phyloP scores from a whole-genome alignment of 2,329 filamentous ascomycete genomes.

The Colletotrichum tamarilloi region DNA sequence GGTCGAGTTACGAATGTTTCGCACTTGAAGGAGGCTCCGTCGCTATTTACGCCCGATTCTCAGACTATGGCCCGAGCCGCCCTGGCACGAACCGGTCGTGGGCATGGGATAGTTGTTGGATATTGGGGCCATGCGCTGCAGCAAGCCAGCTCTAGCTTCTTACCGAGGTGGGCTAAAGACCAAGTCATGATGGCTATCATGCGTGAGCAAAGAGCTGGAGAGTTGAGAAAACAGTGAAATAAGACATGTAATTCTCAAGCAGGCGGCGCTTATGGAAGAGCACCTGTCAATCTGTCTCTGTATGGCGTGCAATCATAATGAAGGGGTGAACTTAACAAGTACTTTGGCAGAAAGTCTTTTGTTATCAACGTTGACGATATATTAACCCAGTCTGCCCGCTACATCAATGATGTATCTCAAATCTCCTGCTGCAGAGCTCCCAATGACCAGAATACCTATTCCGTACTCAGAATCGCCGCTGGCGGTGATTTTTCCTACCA shows the following conservation, averaged over 20 bases:
- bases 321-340: too few relatives aligned
- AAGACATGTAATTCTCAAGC: not conserved
- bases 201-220: not conserved
- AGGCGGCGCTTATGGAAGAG: not conserved
- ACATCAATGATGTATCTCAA: too few relatives aligned
- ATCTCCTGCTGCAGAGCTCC: too few relatives aligned
- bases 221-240: not conserved
- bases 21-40: slow-evolving; percentile 31
- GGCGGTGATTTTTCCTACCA: too few relatives aligned
- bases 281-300: too few relatives aligned
- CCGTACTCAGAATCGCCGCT: too few relatives aligned
- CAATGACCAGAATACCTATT: too few relatives aligned
- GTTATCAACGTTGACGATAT: too few relatives aligned
- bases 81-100: slow-evolving; percentile 34
- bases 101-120: slow-evolving; percentile 33
- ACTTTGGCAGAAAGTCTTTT: too few relatives aligned
- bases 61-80: slow-evolving; percentile 36
- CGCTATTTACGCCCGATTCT: slow-evolving; percentile 35
- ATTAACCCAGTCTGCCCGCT: too few relatives aligned
- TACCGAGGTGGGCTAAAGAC: not conserved
- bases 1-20: slow-evolving; percentile 37
- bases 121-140: slow-evolving; percentile 38
- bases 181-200: not conserved
- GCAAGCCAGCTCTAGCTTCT: not conserved
- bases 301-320: too few relatives aligned